Conservation (phyloP, 805 yeast species). For the Ascoidea rubescens region DNA sequence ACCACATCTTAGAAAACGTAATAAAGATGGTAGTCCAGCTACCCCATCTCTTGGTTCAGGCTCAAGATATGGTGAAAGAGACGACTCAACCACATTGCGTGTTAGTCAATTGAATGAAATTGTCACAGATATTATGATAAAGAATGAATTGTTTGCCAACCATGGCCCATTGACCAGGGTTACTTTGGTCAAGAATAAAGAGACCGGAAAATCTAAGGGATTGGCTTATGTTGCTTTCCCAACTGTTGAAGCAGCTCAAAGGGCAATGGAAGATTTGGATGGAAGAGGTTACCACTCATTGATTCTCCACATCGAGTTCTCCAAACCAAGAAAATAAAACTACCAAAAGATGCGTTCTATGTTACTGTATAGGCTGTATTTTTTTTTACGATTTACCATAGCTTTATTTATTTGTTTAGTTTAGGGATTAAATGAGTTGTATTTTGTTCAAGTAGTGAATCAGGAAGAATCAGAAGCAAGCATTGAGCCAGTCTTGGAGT, state of each 20-base stretch:
- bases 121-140: constrained; percentile 70
- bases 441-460: no score
- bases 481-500: no score
- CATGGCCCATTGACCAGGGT: constrained; percentile 54
- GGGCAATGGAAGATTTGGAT: constrained; percentile 61
- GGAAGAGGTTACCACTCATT: constrained; percentile 89
- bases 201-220: constrained; percentile 90
- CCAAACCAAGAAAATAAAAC: constrained; percentile 25
- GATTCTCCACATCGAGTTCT: constrained; percentile 58
- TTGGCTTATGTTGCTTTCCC: constrained; percentile 84
- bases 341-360: no score
- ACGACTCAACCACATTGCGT: constrained; percentile 73
- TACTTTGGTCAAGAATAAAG: constrained; percentile 78
- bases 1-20: constrained; percentile 29
- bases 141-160: constrained; percentile 53
- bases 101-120: constrained; percentile 81
- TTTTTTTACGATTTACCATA: no score
- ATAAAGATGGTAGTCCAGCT: constrained; percentile 26
- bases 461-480: no score
- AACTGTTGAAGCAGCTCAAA: constrained; percentile 54
- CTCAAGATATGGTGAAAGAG: constrained; percentile 24
- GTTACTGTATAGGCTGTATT: no score
- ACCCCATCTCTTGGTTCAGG: constrained; percentile 9
- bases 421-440: no score
- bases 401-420: no score